These are phyloP conservation scores for Mucor piriformis DNA, from an alignment of 371 early-diverging fungal species.

Conservation along the genomic window DNA sequence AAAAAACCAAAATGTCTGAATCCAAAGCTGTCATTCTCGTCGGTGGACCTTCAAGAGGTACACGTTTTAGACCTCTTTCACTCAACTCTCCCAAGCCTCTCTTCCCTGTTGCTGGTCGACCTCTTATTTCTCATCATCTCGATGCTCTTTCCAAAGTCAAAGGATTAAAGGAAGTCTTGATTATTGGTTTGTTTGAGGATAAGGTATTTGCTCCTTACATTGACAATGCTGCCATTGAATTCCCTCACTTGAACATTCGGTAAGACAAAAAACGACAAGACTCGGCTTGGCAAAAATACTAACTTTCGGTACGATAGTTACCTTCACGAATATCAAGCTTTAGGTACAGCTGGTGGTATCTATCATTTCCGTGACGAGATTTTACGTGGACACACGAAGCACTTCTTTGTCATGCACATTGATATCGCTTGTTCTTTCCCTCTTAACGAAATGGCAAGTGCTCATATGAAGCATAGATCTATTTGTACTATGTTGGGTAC, in stretches of 20 bases:
- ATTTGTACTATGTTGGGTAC: conserved; percentile 88
- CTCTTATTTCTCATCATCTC: conserved; percentile 95
- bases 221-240: conserved; percentile 81
- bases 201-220: conserved; percentile 87
- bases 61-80: conserved; percentile 96
- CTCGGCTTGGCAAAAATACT: not conserved
- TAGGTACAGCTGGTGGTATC: conserved; percentile 97
- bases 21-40: conserved; percentile 92
- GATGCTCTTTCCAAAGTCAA: conserved; percentile 85
- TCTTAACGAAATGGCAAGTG: conserved; percentile 80
- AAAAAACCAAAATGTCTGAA: conserved; percentile 9
- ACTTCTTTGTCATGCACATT: conserved; percentile 94
- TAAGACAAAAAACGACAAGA: conserved; percentile 28
- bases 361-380: conserved; percentile 98
- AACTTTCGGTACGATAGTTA: conserved; percentile 64
- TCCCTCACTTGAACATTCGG: conserved; percentile 83
- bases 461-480: conserved; percentile 78
- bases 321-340: conserved; percentile 93
- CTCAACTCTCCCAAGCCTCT: conserved; percentile 95
- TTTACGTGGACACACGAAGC: conserved; percentile 84
- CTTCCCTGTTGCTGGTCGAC: conserved; percentile 95
- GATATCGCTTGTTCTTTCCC: conserved; percentile 95
- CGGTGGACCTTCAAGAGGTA: conserved; percentile 96
- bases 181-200: conserved; percentile 96
- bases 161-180: conserved; percentile 88